Conservation (phyloP, 495 filamentous ascomycete species). For the Collariella sp. region DNA sequence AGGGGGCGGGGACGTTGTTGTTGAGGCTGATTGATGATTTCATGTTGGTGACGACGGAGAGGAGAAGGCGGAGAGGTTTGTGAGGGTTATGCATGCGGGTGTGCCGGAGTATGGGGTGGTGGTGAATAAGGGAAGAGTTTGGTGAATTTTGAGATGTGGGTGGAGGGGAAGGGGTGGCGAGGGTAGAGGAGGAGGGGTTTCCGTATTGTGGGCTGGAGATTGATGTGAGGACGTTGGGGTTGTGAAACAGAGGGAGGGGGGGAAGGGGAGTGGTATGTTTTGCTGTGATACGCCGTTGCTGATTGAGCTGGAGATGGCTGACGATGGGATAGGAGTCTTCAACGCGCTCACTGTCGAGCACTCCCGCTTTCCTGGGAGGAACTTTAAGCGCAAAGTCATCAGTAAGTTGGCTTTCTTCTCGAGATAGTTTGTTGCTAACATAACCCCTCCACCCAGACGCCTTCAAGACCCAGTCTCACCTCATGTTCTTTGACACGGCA, state of each 20-base stretch:
- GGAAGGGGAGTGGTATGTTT: constrained; percentile 22
- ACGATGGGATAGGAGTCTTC: constrained; percentile 28
- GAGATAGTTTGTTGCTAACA: not conserved
- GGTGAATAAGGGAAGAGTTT: constrained; percentile 72
- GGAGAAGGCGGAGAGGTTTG: constrained; percentile 57
- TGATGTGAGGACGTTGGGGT: constrained; percentile 64
- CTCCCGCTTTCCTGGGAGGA: constrained; percentile 55
- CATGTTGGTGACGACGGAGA: constrained; percentile 68
- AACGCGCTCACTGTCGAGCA: constrained; percentile 74
- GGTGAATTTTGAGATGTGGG: constrained; percentile 67
- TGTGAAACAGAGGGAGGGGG: constrained; percentile 35
- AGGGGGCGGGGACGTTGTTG: constrained; percentile 40
- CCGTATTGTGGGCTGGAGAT: constrained; percentile 84
- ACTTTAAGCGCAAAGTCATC: constrained; percentile 72
- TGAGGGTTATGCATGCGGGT: constrained; percentile 70
- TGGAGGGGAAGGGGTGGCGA: constrained; percentile 49
- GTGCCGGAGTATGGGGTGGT: constrained; percentile 68
- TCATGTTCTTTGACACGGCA: constrained; percentile 80
- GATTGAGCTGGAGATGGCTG: not conserved
- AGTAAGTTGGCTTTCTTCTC: constrained; percentile 32
- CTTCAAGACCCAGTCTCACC: constrained; percentile 79
- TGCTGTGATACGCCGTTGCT: not conserved
- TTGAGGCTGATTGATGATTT: constrained; percentile 88
- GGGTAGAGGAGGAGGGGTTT: constrained; percentile 48
- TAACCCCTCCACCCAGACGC: constrained; percentile 34